Conservation (phyloP, 108 stramenopile genomes). For the Mayamaea pseudoterrestris region DNA sequence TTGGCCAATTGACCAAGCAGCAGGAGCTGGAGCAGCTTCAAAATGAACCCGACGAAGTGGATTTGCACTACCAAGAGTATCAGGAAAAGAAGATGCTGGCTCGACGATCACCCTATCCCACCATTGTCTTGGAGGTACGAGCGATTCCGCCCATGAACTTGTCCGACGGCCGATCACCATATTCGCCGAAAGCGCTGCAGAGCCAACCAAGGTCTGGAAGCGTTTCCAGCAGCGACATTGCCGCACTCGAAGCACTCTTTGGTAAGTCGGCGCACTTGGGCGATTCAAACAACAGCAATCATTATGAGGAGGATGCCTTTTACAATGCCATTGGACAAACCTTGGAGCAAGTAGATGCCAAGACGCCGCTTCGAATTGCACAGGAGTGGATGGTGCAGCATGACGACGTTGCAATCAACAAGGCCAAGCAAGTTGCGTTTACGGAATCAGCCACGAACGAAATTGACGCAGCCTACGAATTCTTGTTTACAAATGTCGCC, state of each 20-base stretch:
- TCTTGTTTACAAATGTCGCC: constrained; percentile 65
- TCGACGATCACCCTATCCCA: constrained; percentile 66
- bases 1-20: constrained; percentile 46
- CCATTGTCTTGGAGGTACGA: constrained; percentile 68
- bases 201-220: not conserved
- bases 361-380: constrained; percentile 42
- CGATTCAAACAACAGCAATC: constrained; percentile 8
- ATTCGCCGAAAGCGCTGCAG: constrained; percentile 2
- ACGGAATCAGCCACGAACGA: constrained; percentile 40
- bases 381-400: constrained; percentile 58
- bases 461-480: constrained; percentile 74
- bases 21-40: constrained; percentile 43
- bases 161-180: constrained; percentile 17
- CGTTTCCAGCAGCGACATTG: constrained; percentile 47
- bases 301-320: constrained; percentile 45
- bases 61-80: constrained; percentile 56
- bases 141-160: constrained; percentile 52
- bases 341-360: constrained; percentile 29
- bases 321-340: constrained; percentile 55
- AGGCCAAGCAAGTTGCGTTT: constrained; percentile 28
- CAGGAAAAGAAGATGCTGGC: constrained; percentile 44
- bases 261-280: constrained; percentile 27
- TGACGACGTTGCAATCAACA: constrained; percentile 30
- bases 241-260: constrained; percentile 54
- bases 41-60: constrained; percentile 55